A percentile compares a stretch with the other conserved stretches of the same genome.
Conservation (phyloP, 805 yeast species). For the Candida khao-thaluensis region DNA sequence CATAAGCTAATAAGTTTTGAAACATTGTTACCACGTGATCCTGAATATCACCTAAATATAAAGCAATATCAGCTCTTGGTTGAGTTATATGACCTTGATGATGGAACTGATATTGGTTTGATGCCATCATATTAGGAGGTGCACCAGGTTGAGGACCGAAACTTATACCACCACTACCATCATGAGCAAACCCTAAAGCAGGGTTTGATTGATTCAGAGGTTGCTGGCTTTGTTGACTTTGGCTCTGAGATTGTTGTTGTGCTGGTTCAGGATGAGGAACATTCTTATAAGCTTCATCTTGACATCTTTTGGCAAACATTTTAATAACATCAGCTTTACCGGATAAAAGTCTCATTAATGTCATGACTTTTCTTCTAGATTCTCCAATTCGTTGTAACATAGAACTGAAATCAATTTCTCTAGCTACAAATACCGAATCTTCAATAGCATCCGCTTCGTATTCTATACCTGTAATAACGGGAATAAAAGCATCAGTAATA, state of each 20-base stretch:
- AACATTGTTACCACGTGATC: conserved; percentile 96
- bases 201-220: conserved; percentile 9
- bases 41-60: conserved; percentile 92
- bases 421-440: conserved; percentile 78
- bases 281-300: conserved; percentile 50
- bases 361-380: conserved; percentile 88
- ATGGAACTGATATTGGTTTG: conserved; percentile 19
- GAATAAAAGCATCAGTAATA: conserved; percentile 82
- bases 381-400: conserved; percentile 87
- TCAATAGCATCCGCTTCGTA: conserved; percentile 82
- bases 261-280: conserved; percentile 19
- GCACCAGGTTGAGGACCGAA: conserved; percentile 40
- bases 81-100: conserved; percentile 30
- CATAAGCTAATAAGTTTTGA: conserved; percentile 85
- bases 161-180: conserved; percentile 26
- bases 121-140: conserved; percentile 21
- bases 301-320: conserved; percentile 94
- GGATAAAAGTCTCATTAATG: conserved; percentile 79
- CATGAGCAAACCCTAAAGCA: conserved; percentile 14
- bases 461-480: conserved; percentile 73
- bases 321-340: conserved; percentile 96
- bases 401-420: conserved; percentile 68
- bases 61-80: conserved; percentile 88
- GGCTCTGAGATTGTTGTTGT: conserved; percentile 1
- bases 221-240: conserved; percentile 6